phyloP scores from a whole-genome alignment of 257 asterid genomes.

The Solanum paucissectum region DNA sequence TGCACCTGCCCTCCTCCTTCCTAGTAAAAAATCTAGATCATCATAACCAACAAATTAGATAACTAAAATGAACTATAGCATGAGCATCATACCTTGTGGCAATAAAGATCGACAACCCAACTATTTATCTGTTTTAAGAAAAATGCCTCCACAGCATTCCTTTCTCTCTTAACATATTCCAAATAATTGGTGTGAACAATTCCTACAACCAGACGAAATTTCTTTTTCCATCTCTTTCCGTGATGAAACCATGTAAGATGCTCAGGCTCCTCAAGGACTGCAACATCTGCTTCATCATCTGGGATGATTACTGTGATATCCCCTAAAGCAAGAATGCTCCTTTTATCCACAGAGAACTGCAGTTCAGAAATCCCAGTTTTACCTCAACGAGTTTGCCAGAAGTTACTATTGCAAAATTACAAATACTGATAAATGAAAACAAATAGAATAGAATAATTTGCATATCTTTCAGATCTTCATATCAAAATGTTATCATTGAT shows the following conservation, averaged over 20 bases:
- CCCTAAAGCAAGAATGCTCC: constrained; percentile 92
- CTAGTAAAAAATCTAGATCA: background rate
- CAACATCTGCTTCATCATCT: constrained; percentile 91
- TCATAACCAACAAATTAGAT: background rate
- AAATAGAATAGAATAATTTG: background rate
- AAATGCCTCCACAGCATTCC: constrained; percentile 69
- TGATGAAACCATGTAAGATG: constrained; percentile 99
- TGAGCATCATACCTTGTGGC: constrained; percentile 61
- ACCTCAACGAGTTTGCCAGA: background rate
- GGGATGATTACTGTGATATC: constrained; percentile 86
- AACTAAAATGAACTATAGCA: background rate
- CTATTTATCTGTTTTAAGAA: constrained; percentile 62
- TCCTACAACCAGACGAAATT: constrained; percentile 78
- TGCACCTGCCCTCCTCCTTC: background rate
- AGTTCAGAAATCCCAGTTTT: background rate
- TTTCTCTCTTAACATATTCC: constrained; percentile 93
- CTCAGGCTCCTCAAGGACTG: constrained; percentile 99
- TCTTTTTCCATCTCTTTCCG: constrained; percentile 88
- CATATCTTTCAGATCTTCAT: background rate
- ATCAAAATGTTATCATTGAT: background rate
- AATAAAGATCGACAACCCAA: constrained; percentile 91
- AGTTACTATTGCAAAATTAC: background rate
- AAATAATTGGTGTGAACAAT: constrained; percentile 89
- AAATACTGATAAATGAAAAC: background rate
- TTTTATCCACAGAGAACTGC: constrained; percentile 80